Percentiles rank a stretch among this genome's conserved stretches.
These are phyloP conservation scores for Madurella mycetomatis DNA, from an alignment of 2,329 filamentous ascomycete genomes.

Conservation along the genomic window DNA sequence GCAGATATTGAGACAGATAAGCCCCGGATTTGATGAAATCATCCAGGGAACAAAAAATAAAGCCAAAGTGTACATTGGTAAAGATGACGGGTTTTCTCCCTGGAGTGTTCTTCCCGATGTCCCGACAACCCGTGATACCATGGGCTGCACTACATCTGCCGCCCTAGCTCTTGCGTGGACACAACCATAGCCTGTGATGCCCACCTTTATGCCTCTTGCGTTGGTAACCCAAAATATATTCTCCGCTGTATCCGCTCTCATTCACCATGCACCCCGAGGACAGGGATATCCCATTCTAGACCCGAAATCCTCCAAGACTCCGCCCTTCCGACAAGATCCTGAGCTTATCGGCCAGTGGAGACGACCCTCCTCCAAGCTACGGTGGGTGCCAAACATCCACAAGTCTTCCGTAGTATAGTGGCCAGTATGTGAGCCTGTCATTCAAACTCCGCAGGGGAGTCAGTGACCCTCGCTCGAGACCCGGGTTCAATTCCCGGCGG, in stretches of 20 bases:
- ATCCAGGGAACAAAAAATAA: no score
- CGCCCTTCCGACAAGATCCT: neutral
- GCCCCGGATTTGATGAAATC: neutral
- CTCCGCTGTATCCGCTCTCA: no score
- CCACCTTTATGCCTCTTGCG: no score
- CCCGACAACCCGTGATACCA: no score
- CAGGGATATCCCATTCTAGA: neutral
- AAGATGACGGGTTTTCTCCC: no score
- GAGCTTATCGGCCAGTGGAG: neutral
- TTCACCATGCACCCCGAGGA: no score
- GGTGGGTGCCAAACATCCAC: conserved; percentile 4
- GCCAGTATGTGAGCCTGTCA: conserved; percentile 12
- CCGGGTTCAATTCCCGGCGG: conserved; percentile 11
- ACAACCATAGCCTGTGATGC: no score
- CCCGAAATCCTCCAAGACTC: neutral
- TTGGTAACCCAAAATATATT: no score
- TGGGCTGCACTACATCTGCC: no score
- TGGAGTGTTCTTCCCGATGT: no score
- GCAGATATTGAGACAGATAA: neutral
- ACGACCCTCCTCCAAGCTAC: neutral
- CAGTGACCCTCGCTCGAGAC: conserved; percentile 7
- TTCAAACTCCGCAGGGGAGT: neutral
- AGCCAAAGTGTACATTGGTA: no score
- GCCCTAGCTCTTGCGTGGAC: no score
- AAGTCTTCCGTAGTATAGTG: conserved; percentile 13